Evolutionary conservation across 2,329 filamentous ascomycete species (phyloP).

Genomic region (Parafenestella ontariensis): DNA sequence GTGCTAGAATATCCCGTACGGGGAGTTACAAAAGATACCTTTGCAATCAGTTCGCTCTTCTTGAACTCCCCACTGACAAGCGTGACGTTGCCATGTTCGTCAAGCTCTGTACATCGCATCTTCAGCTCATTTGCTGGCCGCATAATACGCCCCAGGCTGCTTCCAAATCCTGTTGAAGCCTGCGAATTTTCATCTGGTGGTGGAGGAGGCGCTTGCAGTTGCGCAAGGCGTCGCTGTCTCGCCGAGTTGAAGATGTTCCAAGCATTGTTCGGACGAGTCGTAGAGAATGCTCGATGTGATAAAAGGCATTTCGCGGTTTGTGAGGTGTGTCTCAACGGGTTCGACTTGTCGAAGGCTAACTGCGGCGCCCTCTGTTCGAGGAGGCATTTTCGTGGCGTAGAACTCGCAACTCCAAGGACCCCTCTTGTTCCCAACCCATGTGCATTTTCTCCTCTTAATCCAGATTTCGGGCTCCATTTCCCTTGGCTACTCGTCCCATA

Average conservation of each 20-base stretch:
- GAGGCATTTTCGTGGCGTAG: conserved; percentile 10
- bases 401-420: conserved; percentile 1
- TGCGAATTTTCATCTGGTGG: conserved; percentile 63
- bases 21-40: conserved; percentile 59
- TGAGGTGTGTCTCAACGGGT: not conserved
- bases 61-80: conserved; percentile 95
- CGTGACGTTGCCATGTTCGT: conserved; percentile 89
- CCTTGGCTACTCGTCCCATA: conserved; percentile 19
- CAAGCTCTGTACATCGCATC: conserved; percentile 92
- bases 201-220: conserved; percentile 65
- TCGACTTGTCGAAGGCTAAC: conserved; percentile 4
- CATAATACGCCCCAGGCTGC: conserved; percentile 70
- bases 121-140: conserved; percentile 85
- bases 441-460: conserved; percentile 3
- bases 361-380: conserved; percentile 1
- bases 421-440: not conserved
- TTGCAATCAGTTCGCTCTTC: conserved; percentile 95
- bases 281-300: conserved; percentile 13
- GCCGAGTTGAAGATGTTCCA: conserved; percentile 39
- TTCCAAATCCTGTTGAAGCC: conserved; percentile 49
- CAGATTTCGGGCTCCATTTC: not conserved
- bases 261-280: conserved; percentile 12
- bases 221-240: conserved; percentile 50
- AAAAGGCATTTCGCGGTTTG: not conserved
- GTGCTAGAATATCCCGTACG: not conserved